Conservation (phyloP, 1,284 basidiomycete species). For the Ganoderma meredithae region DNA sequence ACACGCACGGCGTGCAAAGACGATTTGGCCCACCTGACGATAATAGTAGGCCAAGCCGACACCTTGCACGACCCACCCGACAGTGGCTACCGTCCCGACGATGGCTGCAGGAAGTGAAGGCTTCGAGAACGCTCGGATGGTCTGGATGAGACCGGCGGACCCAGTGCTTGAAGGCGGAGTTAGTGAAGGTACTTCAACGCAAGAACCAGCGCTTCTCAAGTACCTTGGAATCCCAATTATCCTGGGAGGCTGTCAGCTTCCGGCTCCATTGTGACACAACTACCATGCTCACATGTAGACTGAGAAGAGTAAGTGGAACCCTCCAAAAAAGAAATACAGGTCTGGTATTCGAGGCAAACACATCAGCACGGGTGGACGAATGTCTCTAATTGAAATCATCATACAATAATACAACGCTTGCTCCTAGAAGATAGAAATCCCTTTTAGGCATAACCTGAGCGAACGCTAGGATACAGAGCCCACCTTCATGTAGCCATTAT, state of each 20-base stretch:
- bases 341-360: constrained; percentile 55
- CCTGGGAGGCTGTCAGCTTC: constrained; percentile 54
- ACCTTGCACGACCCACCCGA: constrained; percentile 90
- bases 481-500: constrained; percentile 97
- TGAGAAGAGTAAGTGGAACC: constrained; percentile 92
- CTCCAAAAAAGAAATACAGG: constrained; percentile 94
- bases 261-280: constrained; percentile 27
- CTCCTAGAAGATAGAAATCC: constrained; percentile 56
- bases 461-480: constrained; percentile 36
- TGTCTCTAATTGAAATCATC: constrained; percentile 42
- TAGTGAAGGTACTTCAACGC: constrained; percentile 12
- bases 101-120: constrained; percentile 77
- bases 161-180: constrained; percentile 72
- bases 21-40: constrained; percentile 61
- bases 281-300: constrained; percentile 76
- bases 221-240: constrained; percentile 87
- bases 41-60: constrained; percentile 86
- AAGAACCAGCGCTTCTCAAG: constrained; percentile 19
- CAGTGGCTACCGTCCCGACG: constrained; percentile 80
- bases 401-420: constrained; percentile 87
- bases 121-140: constrained; percentile 77
- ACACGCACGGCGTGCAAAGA: constrained; percentile 5
- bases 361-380: not conserved
- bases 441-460: constrained; percentile 6
- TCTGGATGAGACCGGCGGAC: constrained; percentile 95